Evolutionary conservation across 495 filamentous ascomycete species (phyloP), one percentile per base, ranked within the genome.

Genomic region (Penicillium paradoxum): DNA sequence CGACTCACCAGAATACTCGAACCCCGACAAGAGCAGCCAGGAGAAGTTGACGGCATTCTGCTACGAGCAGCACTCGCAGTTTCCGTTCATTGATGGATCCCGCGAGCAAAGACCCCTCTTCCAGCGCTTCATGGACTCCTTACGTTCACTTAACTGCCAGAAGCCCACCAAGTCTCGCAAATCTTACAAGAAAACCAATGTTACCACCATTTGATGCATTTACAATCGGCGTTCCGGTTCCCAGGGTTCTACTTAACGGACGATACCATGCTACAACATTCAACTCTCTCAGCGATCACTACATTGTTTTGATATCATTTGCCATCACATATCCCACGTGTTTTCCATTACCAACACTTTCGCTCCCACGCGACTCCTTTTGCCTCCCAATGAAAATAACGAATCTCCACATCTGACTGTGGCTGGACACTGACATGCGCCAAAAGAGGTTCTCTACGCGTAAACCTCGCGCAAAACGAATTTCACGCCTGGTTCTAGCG

Each of bases 11-110:
- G 67, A 68, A 11, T 61, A 54, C 37, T 37, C 37, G 25, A 24
- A 27, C 25, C 41, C 40, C 33, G 58, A 54, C n/a, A 14, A 24
- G n/a, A 7, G 27, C 15, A 54, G 60, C 11, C 57, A 61, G 24
- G 70, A 73, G 27, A 67, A 66, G 37, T 33, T 69, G 1, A 66
- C 65, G 18, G 70, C 68, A 0, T 53, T 71, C 32, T 74, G 72
- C 41, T 69, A 65, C 17, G 72, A 74, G 39, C 65, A 72, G n/a
- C 61, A 65, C 29, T 64, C 69, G 0, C 64, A 62, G 6, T 36
- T 52, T 0, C 30, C 56, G 4, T 15, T 37, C 25, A 43, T 53
- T 50, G 59, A 59, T 17, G 9, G 43, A 9, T 30, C 24, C 3
- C 15, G 46, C 7, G 68, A 74, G 38, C 60, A 58, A 18, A 44